A percentile compares a stretch with the other conserved stretches of the same genome.
phyloP scores from a whole-genome alignment of 2,329 filamentous ascomycete species.

The Xylariaceae sp. region DNA sequence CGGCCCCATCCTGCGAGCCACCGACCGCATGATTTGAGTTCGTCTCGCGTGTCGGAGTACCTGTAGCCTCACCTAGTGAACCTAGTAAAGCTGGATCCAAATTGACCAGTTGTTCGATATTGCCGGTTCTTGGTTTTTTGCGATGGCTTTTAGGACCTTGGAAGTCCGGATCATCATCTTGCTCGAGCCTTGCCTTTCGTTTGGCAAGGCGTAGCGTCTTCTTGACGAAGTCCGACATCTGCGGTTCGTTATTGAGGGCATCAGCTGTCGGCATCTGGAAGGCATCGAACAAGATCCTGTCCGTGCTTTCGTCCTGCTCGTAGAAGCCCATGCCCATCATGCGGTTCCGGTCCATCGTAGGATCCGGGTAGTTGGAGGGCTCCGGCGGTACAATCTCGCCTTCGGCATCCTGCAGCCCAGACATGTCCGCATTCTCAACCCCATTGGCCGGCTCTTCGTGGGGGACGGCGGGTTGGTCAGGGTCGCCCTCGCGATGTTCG shows the following conservation, averaged over 20 bases:
- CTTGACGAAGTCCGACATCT: slow-evolving; percentile 50
- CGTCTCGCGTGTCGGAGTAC: slow-evolving; percentile 19
- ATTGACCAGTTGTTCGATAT: slow-evolving; percentile 35
- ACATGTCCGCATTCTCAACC: slow-evolving; percentile 29
- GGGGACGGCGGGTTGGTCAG: slow-evolving; percentile 12
- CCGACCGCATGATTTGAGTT: slow-evolving; percentile 12
- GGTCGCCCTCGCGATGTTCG: slow-evolving; percentile 14
- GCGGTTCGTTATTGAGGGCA: slow-evolving; percentile 37
- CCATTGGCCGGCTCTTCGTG: slow-evolving; percentile 21
- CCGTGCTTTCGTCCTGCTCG: slow-evolving; percentile 51
- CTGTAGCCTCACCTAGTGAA: slow-evolving; percentile 20
- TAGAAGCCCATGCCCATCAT: slow-evolving; percentile 57
- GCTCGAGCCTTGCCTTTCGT: slow-evolving; percentile 46
- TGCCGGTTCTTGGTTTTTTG: slow-evolving; percentile 38
- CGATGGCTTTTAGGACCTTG: slow-evolving; percentile 36
- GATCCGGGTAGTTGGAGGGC: slow-evolving; percentile 38
- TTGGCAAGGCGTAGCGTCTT: slow-evolving; percentile 50
- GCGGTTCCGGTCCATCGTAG: slow-evolving; percentile 41
- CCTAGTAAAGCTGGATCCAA: slow-evolving; percentile 51
- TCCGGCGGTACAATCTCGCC: slow-evolving; percentile 27
- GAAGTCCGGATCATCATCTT: slow-evolving; percentile 52
- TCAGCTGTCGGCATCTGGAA: slow-evolving; percentile 49
- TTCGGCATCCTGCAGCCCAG: slow-evolving; percentile 26
- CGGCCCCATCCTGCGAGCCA: slow-evolving; percentile 9
- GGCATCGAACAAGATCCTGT: slow-evolving; percentile 55